Percentiles rank a stretch among this genome's conserved stretches.
These are phyloP conservation scores for Senna tora DNA, from an alignment of 306 rosid genomes.

Conservation along the genomic window DNA sequence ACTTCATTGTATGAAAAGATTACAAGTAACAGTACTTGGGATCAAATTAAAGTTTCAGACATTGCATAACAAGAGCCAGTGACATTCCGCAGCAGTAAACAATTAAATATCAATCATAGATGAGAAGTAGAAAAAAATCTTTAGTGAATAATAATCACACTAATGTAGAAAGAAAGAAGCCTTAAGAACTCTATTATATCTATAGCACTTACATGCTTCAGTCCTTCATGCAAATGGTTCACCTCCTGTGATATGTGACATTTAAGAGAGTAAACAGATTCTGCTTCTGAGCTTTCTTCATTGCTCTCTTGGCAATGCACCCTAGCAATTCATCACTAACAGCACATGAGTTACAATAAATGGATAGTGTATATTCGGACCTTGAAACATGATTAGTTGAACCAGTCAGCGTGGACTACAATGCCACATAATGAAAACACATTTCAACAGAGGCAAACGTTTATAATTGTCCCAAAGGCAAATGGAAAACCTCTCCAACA, in stretches of 20 bases:
- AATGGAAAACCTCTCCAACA: no score
- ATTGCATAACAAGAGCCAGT: neutral
- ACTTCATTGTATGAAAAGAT: neutral
- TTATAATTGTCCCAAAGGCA: no score
- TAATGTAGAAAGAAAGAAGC: conserved; percentile 4
- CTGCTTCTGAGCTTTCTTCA: conserved; percentile 97
- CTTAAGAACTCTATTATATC: conserved; percentile 11
- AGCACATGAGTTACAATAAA: conserved; percentile 35
- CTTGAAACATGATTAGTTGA: conserved; percentile 19
- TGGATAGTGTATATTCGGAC: neutral
- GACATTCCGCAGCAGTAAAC: no score
- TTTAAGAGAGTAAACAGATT: conserved; percentile 92
- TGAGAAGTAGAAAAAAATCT: neutral
- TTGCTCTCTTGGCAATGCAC: conserved; percentile 90
- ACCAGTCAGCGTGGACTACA: conserved; percentile 23
- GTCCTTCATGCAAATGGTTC: conserved; percentile 97
- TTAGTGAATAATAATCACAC: neutral
- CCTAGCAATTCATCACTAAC: conserved; percentile 55
- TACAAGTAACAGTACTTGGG: conserved; percentile 12
- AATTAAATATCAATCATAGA: no score
- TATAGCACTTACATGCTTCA: conserved; percentile 80
- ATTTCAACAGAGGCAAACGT: no score
- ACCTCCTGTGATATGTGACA: conserved; percentile 99
- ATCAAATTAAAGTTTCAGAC: conserved; percentile 11
- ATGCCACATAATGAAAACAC: no score